Conservation (phyloP, 345 rosid genomes). For the Arabidopsis suecica region DNA sequence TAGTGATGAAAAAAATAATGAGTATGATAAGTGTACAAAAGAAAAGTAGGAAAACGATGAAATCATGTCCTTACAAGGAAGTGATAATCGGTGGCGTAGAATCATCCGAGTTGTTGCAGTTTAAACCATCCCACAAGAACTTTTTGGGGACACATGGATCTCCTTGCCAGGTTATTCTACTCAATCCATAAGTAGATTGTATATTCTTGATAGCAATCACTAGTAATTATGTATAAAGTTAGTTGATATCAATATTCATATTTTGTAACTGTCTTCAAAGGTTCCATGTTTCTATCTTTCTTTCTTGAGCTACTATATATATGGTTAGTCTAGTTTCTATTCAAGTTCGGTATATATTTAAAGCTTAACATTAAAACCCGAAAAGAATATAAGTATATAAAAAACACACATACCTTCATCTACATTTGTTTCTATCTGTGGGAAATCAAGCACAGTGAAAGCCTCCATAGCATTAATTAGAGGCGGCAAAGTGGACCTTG, state of each 20-base stretch:
- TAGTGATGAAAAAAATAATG: not conserved
- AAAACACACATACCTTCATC: slow-evolving; percentile 26
- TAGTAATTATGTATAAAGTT: slow-evolving; percentile 1
- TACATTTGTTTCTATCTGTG: slow-evolving; percentile 14
- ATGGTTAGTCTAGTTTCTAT: too few species aligned
- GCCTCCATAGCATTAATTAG: not conserved
- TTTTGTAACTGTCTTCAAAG: too few species aligned
- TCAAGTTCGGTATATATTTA: too few species aligned
- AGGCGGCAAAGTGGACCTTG: not conserved
- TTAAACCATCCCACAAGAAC: slow-evolving; percentile 52
- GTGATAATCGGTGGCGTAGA: slow-evolving; percentile 22
- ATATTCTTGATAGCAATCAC: slow-evolving; percentile 50
- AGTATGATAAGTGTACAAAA: too few species aligned
- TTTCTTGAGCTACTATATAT: too few species aligned
- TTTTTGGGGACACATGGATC: slow-evolving; percentile 59
- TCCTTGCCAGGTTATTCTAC: slow-evolving; percentile 56
- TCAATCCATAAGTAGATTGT: slow-evolving; percentile 42
- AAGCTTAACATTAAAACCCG: too few species aligned
- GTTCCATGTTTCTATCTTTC: too few species aligned
- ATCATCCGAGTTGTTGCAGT: slow-evolving; percentile 36
- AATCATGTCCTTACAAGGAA: slow-evolving; percentile 26
- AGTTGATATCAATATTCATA: too few species aligned
- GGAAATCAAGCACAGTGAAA: not conserved
- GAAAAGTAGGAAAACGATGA: not conserved
- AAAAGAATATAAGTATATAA: too few species aligned